Conservation (phyloP, 2,329 filamentous ascomycete genomes). For the Fusarium nanum region DNA sequence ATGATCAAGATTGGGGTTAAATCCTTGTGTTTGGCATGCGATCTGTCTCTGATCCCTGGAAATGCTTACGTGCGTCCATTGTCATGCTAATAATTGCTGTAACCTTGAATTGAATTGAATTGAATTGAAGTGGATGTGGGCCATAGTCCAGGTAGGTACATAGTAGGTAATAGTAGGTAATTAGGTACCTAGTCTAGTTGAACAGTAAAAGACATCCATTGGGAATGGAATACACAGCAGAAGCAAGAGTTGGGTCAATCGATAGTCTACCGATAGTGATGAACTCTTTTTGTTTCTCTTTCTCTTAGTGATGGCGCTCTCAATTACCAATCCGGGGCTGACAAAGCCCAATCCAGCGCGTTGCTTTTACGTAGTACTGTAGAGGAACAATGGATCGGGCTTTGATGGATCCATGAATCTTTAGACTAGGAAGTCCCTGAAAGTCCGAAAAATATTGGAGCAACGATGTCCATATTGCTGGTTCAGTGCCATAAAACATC, state of each 20-base stretch:
- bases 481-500: not conserved
- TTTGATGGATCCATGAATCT: constrained; percentile 12
- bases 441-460: not conserved
- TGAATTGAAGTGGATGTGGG: not conserved
- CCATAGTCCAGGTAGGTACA: not conserved
- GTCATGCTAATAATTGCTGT: not conserved
- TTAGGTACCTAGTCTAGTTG: too few relatives aligned
- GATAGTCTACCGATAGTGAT: not conserved
- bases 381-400: constrained; percentile 25
- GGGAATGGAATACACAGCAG: not conserved
- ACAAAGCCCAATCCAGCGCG: constrained; percentile 28
- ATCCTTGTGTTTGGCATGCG: constrained; percentile 33
- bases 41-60: constrained; percentile 12
- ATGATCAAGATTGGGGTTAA: constrained; percentile 17
- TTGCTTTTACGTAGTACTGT: constrained; percentile 26
- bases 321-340: constrained; percentile 28
- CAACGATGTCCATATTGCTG: not conserved
- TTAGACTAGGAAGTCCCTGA: constrained; percentile 1
- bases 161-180: too few relatives aligned
- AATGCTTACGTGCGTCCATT: constrained; percentile 18
- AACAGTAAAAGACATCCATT: not conserved
- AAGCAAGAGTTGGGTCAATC: not conserved
- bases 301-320: constrained; percentile 9
- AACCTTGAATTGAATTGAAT: not conserved
- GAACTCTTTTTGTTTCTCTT: not conserved